Percentiles rank a stretch among this genome's conserved stretches.
These are phyloP conservation scores for Paecilomyces variotii DNA, from an alignment of 2,329 filamentous ascomycete genomes.

Conservation along the genomic window DNA sequence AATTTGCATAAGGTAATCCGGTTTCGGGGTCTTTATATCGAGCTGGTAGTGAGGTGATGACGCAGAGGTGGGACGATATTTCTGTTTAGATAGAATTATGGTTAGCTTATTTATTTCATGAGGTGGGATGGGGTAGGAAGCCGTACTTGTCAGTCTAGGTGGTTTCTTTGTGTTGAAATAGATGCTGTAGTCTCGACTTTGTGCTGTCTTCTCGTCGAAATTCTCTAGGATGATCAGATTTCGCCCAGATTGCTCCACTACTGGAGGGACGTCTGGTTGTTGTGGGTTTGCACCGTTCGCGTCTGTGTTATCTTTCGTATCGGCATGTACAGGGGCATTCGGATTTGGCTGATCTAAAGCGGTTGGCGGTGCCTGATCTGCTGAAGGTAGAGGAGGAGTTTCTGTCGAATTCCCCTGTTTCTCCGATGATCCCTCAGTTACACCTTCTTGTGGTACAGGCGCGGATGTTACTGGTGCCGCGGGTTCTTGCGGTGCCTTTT, in stretches of 20 bases:
- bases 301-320: constrained; percentile 6
- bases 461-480: not conserved
- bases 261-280: constrained; percentile 22
- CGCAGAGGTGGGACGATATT: constrained; percentile 54
- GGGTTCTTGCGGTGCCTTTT: not conserved
- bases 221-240: constrained; percentile 53
- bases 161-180: constrained; percentile 48
- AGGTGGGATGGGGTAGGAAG: not conserved
- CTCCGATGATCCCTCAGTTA: not conserved
- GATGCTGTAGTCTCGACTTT: constrained; percentile 47
- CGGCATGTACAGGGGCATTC: constrained; percentile 6
- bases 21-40: constrained; percentile 80
- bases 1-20: constrained; percentile 70
- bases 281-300: constrained; percentile 17
- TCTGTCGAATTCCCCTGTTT: not conserved
- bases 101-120: constrained; percentile 5
- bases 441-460: not conserved
- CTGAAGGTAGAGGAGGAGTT: not conserved
- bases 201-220: constrained; percentile 49
- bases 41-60: constrained; percentile 73
- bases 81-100: constrained; percentile 18
- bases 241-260: constrained; percentile 46
- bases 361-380: not conserved
- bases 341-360: constrained; percentile 1
- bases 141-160: constrained; percentile 41